These are phyloP conservation scores for Phytophthora pseudosyringae DNA, from an alignment of 352 stramenopile species.

Conservation along the genomic window DNA sequence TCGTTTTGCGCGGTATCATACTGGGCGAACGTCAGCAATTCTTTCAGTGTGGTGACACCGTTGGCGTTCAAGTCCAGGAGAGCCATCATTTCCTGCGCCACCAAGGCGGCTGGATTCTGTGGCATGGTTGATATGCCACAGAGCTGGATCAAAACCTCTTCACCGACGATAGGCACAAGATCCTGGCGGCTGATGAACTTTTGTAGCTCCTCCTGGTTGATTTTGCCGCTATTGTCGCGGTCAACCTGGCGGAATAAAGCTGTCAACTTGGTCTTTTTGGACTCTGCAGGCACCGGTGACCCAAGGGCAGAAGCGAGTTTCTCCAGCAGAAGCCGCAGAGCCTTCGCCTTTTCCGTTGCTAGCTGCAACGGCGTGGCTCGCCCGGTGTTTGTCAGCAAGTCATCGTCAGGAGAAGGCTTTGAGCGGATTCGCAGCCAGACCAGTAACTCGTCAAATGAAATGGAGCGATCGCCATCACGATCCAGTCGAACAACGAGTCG, in stretches of 20 bases:
- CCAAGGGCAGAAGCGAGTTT: constrained; percentile 13
- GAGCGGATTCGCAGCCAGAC: constrained; percentile 60
- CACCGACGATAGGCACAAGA: constrained; percentile 14
- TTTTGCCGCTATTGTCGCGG: constrained; percentile 55
- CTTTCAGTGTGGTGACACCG: constrained; percentile 57
- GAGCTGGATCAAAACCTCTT: constrained; percentile 21
- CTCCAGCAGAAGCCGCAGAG: constrained; percentile 25
- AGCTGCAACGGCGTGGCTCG: constrained; percentile 12
- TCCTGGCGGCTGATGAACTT: constrained; percentile 44
- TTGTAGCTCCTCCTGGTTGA: constrained; percentile 58
- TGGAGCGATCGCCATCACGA: constrained; percentile 50
- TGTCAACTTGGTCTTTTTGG: constrained; percentile 27
- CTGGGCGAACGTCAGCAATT: constrained; percentile 56
- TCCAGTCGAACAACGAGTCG: constrained; percentile 64
- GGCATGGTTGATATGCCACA: constrained; percentile 16
- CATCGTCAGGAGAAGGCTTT: not conserved
- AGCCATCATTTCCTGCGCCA: constrained; percentile 44
- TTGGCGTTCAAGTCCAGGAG: constrained; percentile 64
- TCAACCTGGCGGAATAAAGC: constrained; percentile 60
- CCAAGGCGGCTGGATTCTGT: constrained; percentile 3
- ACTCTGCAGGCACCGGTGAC: not conserved
- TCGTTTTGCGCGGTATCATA: constrained; percentile 7
- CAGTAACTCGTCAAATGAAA: constrained; percentile 78
- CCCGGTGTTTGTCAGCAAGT: not conserved
- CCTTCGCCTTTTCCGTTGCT: constrained; percentile 22